Conservation (phyloP, 2,329 filamentous ascomycete genomes). For the Trichoderma sp. region DNA sequence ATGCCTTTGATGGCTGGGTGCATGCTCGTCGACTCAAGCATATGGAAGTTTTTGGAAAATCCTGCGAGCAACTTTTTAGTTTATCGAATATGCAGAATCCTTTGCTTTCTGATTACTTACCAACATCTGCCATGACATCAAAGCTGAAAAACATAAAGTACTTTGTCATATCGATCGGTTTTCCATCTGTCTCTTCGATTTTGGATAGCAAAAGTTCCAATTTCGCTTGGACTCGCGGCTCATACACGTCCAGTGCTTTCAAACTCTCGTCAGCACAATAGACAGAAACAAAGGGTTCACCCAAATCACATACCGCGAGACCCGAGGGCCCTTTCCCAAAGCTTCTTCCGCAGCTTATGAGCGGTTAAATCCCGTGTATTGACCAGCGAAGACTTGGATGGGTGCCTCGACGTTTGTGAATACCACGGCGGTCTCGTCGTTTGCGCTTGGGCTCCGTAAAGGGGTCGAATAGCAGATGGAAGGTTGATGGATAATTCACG, state of each 20-base stretch:
- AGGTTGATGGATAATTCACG: background rate
- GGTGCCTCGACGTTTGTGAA: slow-evolving; percentile 23
- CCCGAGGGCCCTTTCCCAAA: background rate
- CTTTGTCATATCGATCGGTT: slow-evolving; percentile 28
- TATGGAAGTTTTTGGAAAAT: background rate
- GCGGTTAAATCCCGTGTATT: slow-evolving; percentile 26
- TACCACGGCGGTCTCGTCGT: background rate
- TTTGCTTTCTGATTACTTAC: slow-evolving; percentile 2
- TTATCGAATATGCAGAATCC: background rate
- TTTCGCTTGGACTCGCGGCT: background rate
- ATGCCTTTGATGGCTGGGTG: background rate
- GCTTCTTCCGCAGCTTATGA: background rate
- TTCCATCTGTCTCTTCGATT: slow-evolving; percentile 17
- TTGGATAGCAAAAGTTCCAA: background rate
- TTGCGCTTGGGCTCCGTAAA: background rate
- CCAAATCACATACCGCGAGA: background rate
- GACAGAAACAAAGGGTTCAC: too few relatives aligned
- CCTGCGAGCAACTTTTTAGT: background rate
- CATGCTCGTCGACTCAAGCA: background rate
- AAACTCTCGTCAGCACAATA: background rate
- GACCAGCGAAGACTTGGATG: slow-evolving; percentile 30
- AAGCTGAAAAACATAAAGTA: slow-evolving; percentile 38
- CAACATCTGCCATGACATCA: slow-evolving; percentile 42
- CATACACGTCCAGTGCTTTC: background rate
- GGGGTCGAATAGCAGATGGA: background rate